Percentiles rank a stretch among this genome's conserved stretches.
Evolutionary conservation across 495 filamentous ascomycete genomes (phyloP).

Genomic region (Trichoderma orchidacearum): DNA sequence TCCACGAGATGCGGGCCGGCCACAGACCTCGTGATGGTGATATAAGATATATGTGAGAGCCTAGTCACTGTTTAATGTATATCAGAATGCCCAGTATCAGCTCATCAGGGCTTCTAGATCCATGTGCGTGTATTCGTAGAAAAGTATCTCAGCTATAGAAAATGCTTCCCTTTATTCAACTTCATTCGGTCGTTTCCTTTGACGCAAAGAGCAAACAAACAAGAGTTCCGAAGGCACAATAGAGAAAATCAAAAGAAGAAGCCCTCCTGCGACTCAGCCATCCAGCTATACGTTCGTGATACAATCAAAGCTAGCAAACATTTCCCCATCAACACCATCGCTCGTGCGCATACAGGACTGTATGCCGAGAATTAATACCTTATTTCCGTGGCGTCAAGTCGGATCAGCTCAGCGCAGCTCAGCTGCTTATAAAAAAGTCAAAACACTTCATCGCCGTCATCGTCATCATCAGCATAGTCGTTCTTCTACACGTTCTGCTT

Average conservation of each 20-base stretch:
- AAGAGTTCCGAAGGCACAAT: neutral
- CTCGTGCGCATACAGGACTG: neutral
- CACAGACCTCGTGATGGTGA: too few species aligned
- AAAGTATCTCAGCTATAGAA: too few species aligned
- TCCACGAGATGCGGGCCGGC: too few species aligned
- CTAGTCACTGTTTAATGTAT: too few species aligned
- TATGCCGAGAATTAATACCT: neutral
- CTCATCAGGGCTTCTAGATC: too few species aligned
- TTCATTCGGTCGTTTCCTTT: neutral
- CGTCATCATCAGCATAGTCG: neutral
- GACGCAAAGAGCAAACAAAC: neutral
- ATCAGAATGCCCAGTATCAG: too few species aligned
- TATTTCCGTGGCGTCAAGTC: neutral
- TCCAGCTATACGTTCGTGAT: neutral
- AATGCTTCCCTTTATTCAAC: neutral
- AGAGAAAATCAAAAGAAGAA: neutral
- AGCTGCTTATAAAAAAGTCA: neutral
- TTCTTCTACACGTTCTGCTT: conserved; percentile 13
- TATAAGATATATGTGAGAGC: too few species aligned
- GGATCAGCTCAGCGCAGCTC: neutral
- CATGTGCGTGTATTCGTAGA: too few species aligned
- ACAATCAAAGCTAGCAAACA: neutral
- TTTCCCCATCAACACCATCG: neutral
- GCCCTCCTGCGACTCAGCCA: neutral
- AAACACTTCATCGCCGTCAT: neutral